Conservation (phyloP, 1,139 yeast genomes). For the Suhomyces bokatorum region DNA sequence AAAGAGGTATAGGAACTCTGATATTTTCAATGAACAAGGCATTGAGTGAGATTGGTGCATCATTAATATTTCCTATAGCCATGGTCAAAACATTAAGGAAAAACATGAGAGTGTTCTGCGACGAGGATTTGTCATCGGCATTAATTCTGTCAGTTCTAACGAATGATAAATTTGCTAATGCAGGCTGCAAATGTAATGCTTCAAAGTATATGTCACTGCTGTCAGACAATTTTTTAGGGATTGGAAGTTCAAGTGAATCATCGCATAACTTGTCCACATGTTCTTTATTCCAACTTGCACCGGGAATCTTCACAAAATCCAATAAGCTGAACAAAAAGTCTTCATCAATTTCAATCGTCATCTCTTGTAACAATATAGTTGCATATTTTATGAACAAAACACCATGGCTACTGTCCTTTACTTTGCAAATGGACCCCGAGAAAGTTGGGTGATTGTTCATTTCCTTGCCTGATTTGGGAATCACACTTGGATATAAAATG, state of each 20-base stretch:
- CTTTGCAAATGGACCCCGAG: conserved; percentile 78
- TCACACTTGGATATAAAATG: conserved; percentile 84
- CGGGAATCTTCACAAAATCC: conserved; percentile 73
- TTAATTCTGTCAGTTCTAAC: conserved; percentile 84
- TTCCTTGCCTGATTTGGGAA: conserved; percentile 83
- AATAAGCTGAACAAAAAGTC: conserved; percentile 82
- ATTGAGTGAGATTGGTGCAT: conserved; percentile 90
- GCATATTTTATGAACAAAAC: conserved; percentile 89
- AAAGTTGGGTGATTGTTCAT: conserved; percentile 88
- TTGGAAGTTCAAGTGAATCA: conserved; percentile 63
- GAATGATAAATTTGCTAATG: conserved; percentile 85
- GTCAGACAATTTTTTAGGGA: conserved; percentile 59
- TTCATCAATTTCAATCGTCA: conserved; percentile 91
- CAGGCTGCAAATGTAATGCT: conserved; percentile 88
- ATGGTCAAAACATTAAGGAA: conserved; percentile 85
- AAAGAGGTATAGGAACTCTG: conserved; percentile 77
- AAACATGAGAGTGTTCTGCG: conserved; percentile 69
- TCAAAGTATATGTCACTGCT: conserved; percentile 86
- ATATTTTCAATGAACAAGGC: conserved; percentile 87
- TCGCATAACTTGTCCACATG: conserved; percentile 62
- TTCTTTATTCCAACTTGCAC: conserved; percentile 64
- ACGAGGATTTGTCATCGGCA: conserved; percentile 52
- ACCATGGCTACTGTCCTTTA: conserved; percentile 89
- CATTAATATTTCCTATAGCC: conserved; percentile 97
- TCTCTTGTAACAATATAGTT: conserved; percentile 81